These are phyloP conservation scores for Hanseniaspora thailandica DNA, from an alignment of 805 yeast genomes.

Conservation along the genomic window DNA sequence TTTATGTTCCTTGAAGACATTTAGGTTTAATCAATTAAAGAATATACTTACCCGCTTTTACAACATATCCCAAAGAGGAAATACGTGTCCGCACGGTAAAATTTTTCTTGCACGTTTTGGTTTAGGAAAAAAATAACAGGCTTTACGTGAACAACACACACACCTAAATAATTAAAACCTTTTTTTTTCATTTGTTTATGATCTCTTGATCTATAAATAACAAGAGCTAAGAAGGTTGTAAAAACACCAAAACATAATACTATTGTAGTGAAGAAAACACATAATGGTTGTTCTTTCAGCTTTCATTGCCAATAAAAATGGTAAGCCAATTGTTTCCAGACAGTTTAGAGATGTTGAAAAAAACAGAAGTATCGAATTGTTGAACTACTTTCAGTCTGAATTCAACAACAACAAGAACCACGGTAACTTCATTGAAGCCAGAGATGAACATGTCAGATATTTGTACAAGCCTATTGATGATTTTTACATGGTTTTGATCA, in stretches of 20 bases:
- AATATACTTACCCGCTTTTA: neutral
- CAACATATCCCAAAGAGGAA: neutral
- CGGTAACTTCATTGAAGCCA: constrained; percentile 75
- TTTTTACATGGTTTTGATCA: constrained; percentile 76
- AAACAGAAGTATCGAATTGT: constrained; percentile 73
- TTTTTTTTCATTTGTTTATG: neutral
- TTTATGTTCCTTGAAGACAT: too few relatives aligned
- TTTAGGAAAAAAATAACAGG: neutral
- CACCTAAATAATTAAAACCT: neutral
- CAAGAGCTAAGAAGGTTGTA: neutral
- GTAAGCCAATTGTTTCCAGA: constrained; percentile 82
- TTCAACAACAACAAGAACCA: constrained; percentile 58
- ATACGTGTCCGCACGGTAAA: neutral
- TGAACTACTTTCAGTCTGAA: constrained; percentile 75
- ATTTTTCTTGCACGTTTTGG: neutral
- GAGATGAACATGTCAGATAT: constrained; percentile 74
- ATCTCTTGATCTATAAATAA: neutral
- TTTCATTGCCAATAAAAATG: constrained; percentile 84
- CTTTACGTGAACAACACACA: neutral
- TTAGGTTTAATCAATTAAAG: too few relatives aligned
- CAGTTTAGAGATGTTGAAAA: constrained; percentile 78
- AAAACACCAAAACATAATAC: neutral
- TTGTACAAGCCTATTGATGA: constrained; percentile 95
- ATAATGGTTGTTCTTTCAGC: constrained; percentile 75
- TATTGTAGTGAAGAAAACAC: neutral